Evolutionary conservation across 208 protist genomes (phyloP), one percentile per base, ranked within the genome.

Genomic region (Trypanosoma lewisi): DNA sequence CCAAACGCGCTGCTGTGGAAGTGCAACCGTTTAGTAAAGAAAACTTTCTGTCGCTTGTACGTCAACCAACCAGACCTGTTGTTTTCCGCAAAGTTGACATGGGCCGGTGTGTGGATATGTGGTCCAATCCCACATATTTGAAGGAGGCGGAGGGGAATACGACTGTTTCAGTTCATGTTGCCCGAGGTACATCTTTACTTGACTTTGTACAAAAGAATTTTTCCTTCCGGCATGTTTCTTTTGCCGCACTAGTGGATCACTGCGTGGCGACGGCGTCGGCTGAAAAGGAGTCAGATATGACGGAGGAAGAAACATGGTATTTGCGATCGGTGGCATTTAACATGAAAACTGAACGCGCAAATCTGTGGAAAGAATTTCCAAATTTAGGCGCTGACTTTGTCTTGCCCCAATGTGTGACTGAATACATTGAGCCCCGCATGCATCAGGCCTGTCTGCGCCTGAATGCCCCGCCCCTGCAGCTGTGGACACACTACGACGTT

Each of bases 401-500:
- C 30, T 54, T 97, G 23, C 87, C 89, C 16, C 55, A 36, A 2
- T 80, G 67, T 25, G 77, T 67, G 12, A 37, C 51, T 36, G 76
- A 75, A 27, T 65, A 77, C 48, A 73, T 94, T 30, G 63, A 77
- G 72, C 78, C 82, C 4, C 80, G 84, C 9, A 65, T 94, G 51
- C 89, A 95, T 68, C 87, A 95, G 60, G 89, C 83, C 11, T 92
- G 84, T 55, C 67, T 96, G 34, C 89, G 95, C n/a, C 72, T 97
- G 51, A 96, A 89, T 61, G 85, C 86, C 1, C 64, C 80, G 6
- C 90, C 87, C 30, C 68, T 98, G 62, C 84, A 94, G 60, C 69
- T 98, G 44, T 98, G 93, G 92, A 95, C 86, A 58, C 95, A 98
- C 71, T 98, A 97, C 70, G 95, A 98, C 78, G 87, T 92, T 2